A percentile compares a stretch with the other conserved stretches of the same genome.
phyloP scores from a whole-genome alignment of 192 early-diverging fungal genomes.

The Coemansia sp. region DNA sequence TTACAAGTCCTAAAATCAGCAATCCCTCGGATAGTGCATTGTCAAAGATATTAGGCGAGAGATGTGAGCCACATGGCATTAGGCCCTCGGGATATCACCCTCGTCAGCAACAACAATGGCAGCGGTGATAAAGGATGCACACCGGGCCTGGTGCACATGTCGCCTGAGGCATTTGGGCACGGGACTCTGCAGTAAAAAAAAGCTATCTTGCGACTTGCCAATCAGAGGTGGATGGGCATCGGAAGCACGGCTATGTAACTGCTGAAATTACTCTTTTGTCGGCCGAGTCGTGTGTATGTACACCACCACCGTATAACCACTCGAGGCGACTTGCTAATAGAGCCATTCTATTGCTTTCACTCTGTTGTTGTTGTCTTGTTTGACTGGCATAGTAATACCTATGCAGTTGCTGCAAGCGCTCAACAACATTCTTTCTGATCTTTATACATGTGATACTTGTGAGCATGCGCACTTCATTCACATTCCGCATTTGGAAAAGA shows the following conservation, averaged over 20 bases:
- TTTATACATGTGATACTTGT: background rate
- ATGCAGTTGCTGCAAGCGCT: background rate
- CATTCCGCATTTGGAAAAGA: background rate
- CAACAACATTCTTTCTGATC: background rate
- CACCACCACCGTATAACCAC: background rate
- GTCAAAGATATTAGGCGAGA: background rate
- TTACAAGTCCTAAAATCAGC: background rate
- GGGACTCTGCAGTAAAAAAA: background rate
- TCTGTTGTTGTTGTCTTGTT: background rate
- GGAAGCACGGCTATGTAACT: background rate
- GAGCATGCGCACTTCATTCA: background rate
- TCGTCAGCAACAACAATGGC: background rate
- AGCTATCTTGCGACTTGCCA: background rate
- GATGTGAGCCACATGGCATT: background rate
- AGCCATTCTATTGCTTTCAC: background rate
- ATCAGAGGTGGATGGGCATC: background rate
- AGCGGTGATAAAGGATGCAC: constrained; percentile 2
- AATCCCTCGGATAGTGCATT: background rate
- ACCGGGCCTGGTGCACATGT: background rate
- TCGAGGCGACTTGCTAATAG: background rate
- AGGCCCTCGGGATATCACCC: background rate
- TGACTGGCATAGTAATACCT: background rate
- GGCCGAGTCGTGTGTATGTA: background rate
- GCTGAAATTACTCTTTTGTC: background rate
- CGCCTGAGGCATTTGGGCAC: background rate